Base-by-base conservation (phyloP, 331 rosid species). In the Phaseolus coccineus region DNA sequence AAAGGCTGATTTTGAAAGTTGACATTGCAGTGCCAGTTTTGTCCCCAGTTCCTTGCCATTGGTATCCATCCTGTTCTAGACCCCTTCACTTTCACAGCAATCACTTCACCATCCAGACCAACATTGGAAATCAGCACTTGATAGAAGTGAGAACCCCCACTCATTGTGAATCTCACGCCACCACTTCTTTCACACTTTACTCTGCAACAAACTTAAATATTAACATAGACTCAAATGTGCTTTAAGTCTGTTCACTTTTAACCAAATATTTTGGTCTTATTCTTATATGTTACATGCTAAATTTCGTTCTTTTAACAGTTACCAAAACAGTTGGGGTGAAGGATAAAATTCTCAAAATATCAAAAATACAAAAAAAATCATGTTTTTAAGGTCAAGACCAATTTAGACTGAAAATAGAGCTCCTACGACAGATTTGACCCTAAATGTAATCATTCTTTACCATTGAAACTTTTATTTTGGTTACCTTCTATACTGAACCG, bases 1-100 rank as follows among this genome's bases (percentile, higher is more conserved):
- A 96, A 78, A 75, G 98, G 99, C 81, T 96, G 98, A 35, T 86
- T 79, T 79, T 85, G 88, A 56, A 96, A 93, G 84, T 95, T 85
- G 83, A 84, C 87, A 81, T 88, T 90, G 90, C 92, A 89, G 78
- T 92, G 97, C 97, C 97, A 92, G 80, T 85, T 86, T 77, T 91
- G 97, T 19, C 98, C 98, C 99, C 99, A 91, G 39, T 96, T 96
- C 80, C 99, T 90, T 39, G 96, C 92, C 98, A 96, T 83, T 0
- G 97, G 94, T 65, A 93, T 91, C 99, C 99, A 96, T 25, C 99
- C 98, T 46, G 98, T 96, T 86, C 84, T 90, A 16, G 98, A 89
- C 47, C 99, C 98, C 82, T 96, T 96, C 92, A 93, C 97, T 82
- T 96, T 96, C 82, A 93, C 98, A 39, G 86, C 99, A 51, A 88